Conservation (phyloP, 2,329 filamentous ascomycete species). For the Blumeria graminis region DNA sequence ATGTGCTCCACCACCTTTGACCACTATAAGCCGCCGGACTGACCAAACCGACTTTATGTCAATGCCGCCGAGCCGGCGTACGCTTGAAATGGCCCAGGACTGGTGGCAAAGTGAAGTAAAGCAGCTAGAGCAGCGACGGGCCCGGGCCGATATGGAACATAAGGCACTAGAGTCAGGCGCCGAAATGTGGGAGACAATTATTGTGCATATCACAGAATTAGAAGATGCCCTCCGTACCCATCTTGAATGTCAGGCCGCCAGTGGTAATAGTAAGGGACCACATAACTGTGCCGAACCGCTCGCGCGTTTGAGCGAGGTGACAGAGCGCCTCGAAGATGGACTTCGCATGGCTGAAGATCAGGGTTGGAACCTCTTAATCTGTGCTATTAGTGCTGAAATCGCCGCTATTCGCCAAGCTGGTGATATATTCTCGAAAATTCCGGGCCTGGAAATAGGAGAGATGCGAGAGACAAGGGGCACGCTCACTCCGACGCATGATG, state of each 20-base stretch:
- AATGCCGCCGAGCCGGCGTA: slow-evolving; percentile 39
- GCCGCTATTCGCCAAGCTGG: slow-evolving; percentile 37
- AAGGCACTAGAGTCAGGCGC: slow-evolving; percentile 43
- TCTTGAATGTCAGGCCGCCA: slow-evolving; percentile 19
- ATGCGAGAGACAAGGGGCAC: too few species aligned
- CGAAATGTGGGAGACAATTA: slow-evolving; percentile 38
- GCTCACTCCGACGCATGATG: too few species aligned
- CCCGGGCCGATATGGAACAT: slow-evolving; percentile 34
- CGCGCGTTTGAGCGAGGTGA: slow-evolving; percentile 29
- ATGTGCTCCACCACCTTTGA: slow-evolving; percentile 23
- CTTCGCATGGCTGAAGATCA: slow-evolving; percentile 31
- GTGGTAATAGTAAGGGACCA: slow-evolving; percentile 15
- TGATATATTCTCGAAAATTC: slow-evolving; percentile 25
- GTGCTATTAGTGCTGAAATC: slow-evolving; percentile 49
- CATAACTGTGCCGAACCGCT: slow-evolving; percentile 23
- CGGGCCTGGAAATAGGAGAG: too few species aligned
- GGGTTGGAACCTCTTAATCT: slow-evolving; percentile 52
- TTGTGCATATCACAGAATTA: slow-evolving; percentile 35
- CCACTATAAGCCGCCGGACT: slow-evolving; percentile 7
- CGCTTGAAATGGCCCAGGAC: slow-evolving; percentile 42
- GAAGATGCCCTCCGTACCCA: slow-evolving; percentile 35
- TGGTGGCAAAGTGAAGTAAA: slow-evolving; percentile 44
- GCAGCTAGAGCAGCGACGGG: slow-evolving; percentile 28
- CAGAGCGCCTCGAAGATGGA: slow-evolving; percentile 28
- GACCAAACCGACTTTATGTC: slow-evolving; percentile 25